Evolutionary conservation across 2,329 filamentous ascomycete species (phyloP).

Genomic region (Cladosporium phlei): DNA sequence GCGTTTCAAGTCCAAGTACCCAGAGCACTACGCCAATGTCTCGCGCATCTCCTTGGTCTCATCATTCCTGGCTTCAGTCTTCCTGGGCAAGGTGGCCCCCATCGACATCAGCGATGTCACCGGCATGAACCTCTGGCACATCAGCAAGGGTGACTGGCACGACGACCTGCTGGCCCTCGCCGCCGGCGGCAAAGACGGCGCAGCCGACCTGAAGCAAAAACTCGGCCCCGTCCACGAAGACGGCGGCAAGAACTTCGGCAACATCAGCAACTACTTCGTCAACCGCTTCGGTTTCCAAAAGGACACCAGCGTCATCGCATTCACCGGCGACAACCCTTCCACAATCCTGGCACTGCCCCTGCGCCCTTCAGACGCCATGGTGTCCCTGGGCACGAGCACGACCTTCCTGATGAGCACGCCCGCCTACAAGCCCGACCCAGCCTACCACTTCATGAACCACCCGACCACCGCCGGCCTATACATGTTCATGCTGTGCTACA

Average conservation of each 20-base stretch:
- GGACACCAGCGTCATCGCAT: slow-evolving; percentile 73
- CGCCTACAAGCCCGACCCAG: slow-evolving; percentile 81
- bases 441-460: slow-evolving; percentile 98
- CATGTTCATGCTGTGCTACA: slow-evolving; percentile 99
- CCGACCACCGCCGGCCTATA: slow-evolving; percentile 84
- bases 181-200: slow-evolving; percentile 52
- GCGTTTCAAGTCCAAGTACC: slow-evolving; percentile 73
- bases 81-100: slow-evolving; percentile 78
- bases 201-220: slow-evolving; percentile 65
- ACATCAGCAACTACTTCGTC: slow-evolving; percentile 73
- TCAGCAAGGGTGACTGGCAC: slow-evolving; percentile 67
- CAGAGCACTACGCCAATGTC: slow-evolving; percentile 74
- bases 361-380: slow-evolving; percentile 83
- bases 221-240: slow-evolving; percentile 76
- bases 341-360: slow-evolving; percentile 90
- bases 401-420: slow-evolving; percentile 97
- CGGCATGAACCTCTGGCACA: slow-evolving; percentile 96
- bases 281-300: slow-evolving; percentile 69
- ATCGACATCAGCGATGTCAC: slow-evolving; percentile 93
- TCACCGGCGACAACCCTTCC: slow-evolving; percentile 93
- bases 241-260: slow-evolving; percentile 73
- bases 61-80: slow-evolving; percentile 86
- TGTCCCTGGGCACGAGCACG: slow-evolving; percentile 89
- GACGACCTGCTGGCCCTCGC: slow-evolving; percentile 70
- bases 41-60: slow-evolving; percentile 88